phyloP scores from a whole-genome alignment of 306 rosid genomes.

The Medicago ruthenica region DNA sequence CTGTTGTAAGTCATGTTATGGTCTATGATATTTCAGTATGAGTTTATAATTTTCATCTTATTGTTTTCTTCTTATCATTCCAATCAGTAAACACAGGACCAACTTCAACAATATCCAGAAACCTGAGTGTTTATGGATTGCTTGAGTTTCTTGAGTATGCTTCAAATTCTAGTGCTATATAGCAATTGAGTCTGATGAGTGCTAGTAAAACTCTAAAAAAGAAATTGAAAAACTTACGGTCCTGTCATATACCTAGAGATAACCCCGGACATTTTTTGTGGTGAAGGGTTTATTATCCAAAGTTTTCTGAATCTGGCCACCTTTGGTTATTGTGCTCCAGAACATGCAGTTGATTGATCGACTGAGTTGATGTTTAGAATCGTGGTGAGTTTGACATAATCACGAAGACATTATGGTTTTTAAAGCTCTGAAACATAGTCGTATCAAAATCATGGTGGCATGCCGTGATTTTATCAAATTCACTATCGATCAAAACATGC shows the following conservation, averaged over 20 bases:
- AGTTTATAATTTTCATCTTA: not conserved
- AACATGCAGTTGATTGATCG: slow-evolving; percentile 39
- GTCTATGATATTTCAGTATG: not conserved
- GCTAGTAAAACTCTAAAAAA: slow-evolving; percentile 15
- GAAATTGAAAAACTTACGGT: slow-evolving; percentile 45
- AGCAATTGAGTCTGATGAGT: not conserved
- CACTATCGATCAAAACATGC: no score
- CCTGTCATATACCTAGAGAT: slow-evolving; percentile 48
- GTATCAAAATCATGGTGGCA: no score
- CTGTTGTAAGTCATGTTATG: not conserved
- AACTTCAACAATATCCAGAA: not conserved
- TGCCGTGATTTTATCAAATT: no score
- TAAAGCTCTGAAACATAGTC: no score
- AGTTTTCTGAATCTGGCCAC: slow-evolving; percentile 49
- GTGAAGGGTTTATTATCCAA: not conserved
- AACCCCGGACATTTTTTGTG: not conserved
- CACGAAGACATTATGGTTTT: no score
- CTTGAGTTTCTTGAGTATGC: not conserved
- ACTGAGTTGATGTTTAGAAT: no score
- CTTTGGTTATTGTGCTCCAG: slow-evolving; percentile 37
- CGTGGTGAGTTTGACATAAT: no score
- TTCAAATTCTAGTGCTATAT: slow-evolving; percentile 3
- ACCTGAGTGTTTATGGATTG: not conserved
- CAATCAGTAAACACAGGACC: not conserved
- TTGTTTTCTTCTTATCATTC: slow-evolving; percentile 18